Base-by-base conservation (phyloP, 1,284 basidiomycete species). In the Puccinia coronata region DNA sequence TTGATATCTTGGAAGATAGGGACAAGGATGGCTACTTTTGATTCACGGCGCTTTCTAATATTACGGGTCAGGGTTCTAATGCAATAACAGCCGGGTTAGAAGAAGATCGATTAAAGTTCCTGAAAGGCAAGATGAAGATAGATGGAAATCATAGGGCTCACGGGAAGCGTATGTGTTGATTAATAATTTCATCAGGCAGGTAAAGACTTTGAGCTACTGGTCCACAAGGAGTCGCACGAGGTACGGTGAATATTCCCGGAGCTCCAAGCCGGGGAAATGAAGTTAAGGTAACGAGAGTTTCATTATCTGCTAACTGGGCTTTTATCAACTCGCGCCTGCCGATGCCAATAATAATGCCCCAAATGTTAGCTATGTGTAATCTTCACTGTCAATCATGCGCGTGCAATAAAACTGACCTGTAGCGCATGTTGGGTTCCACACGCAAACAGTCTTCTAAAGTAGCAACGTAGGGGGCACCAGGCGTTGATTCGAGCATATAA, bases 401-500 rank as follows among this genome's bases (percentile, higher is more conserved):
- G 78, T 28, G 71, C 36, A 53, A 31, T 82, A 41, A 43, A 79
- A 73, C 87, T 84, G 82, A 91, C 92, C 93, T 89, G 86, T 93
- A 93, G 59, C 92, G 91, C 97, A 99, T 99, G 87, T 99, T 95
- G 72, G 88, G 87, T 88, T 99, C 96, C 12, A 99, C 96, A 8
- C 91, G 90, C 69, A 97, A 88, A 20, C 99, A 89, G 86, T 97
- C 94, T 71, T 89, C 89, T 51, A 96, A 90, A 34, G 90, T 92
- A 23, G 93, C 94, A 8, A 93, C 92, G 87, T 98, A 99, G 0
- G 97, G 97, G 59, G 90, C 90, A 2, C 97, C 97, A 0, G 97
- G 97, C 0, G 96, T 99, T 9, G 94, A 95, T 87, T 99, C 97
- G 80, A 99, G 89, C 97, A 99, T 99, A 88, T 94, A 99, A 57